Conservation (phyloP, 2,329 filamentous ascomycete genomes). For the Byssothecium circinans region DNA sequence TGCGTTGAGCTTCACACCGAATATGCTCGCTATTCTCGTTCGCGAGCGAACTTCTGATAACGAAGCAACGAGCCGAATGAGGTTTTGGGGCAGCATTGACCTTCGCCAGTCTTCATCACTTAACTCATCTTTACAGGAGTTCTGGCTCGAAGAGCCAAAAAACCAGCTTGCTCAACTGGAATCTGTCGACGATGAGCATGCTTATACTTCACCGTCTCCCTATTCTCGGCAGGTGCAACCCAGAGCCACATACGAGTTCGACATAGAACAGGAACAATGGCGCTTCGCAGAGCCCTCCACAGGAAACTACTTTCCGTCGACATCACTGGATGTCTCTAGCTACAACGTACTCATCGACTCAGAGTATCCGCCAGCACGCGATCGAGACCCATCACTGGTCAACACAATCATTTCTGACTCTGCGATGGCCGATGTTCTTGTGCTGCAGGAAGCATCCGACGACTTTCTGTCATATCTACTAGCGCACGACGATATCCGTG, state of each 20-base stretch:
- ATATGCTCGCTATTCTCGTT: conserved; percentile 56
- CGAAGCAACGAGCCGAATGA: conserved; percentile 54
- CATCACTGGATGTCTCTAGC: conserved; percentile 40
- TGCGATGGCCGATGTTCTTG: conserved; percentile 43
- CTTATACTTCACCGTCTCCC: background rate
- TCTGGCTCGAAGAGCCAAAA: conserved; percentile 10
- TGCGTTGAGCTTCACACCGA: conserved; percentile 52
- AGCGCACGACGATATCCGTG: conserved; percentile 47
- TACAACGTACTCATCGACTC: conserved; percentile 51
- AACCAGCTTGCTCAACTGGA: conserved; percentile 1
- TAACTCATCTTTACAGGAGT: conserved; percentile 8
- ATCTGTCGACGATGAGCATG: conserved; percentile 1
- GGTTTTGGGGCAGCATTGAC: conserved; percentile 57
- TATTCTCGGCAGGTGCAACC: conserved; percentile 20
- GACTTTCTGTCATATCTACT: conserved; percentile 63
- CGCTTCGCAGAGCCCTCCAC: background rate
- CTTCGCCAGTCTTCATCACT: conserved; percentile 6
- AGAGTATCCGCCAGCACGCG: conserved; percentile 37
- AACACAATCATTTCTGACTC: conserved; percentile 36
- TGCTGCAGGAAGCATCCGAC: conserved; percentile 67
- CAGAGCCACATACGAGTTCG: conserved; percentile 37
- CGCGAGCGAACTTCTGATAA: conserved; percentile 47
- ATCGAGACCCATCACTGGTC: conserved; percentile 43
- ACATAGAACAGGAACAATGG: conserved; percentile 29
- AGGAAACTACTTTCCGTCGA: conserved; percentile 2